Base-by-base conservation (phyloP, 108 stramenopile species). In the Nitzschia palea region DNA sequence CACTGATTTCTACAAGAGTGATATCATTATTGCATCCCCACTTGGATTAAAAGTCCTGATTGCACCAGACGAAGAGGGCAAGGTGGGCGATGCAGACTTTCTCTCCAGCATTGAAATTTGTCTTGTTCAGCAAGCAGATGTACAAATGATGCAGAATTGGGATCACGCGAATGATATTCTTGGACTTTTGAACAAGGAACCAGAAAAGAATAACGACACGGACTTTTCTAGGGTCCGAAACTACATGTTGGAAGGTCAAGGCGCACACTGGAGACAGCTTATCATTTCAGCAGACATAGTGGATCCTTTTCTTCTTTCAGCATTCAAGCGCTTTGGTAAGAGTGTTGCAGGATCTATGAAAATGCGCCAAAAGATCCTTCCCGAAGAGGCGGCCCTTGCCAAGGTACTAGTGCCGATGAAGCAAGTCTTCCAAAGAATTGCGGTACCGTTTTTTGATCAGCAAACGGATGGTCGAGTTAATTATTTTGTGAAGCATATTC, bases 91-190 rank as follows among this genome's bases (percentile, higher is more conserved):
- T 55, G 60, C 67, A 14, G 96, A 96, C 66, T 98, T 90, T 62
- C 72, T 98, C 33, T 91, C 93, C 9, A 94, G 93, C 62, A 91
- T 98, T 48, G 97, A 98, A 64, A 76, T 96, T 30, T 93, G 93
- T 62, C 57, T 91, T 18, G 51, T 97, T 36, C 62, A 63, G 34
- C 68, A 87, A 14, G 77, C 81, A 43, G 96, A 98, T 67, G 93
- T 98, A 26, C 59, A 96, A 36, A 45, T 93, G 55, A 97, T 97
- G 97, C 97, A 98, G 69, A 98, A 98, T 57, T 97, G 96, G 96
- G 95, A 96, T 72, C 96, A 97, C 69, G 88, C 95, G 30, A 86
- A 86, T 44, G 76, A 74, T 44, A 53, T 89, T 27, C 76, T 97
- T 30, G 64, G 60, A 12, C 61, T 72, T 12, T 67, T 96, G 43